phyloP scores from a whole-genome alignment of 345 rosid genomes.

The Hirschfeldia incana region DNA sequence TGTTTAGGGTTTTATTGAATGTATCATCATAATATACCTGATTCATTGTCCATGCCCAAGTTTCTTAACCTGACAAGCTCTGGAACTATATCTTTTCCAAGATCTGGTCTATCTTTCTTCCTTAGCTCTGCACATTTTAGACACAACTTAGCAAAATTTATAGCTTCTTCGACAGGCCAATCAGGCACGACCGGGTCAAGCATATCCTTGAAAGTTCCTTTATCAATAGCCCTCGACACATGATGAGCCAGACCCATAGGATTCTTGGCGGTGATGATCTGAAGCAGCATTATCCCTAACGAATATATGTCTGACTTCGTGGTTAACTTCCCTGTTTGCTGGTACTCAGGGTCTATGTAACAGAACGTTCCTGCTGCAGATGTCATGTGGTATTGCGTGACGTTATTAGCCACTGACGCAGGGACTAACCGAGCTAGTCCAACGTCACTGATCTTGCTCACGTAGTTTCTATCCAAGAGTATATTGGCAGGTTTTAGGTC shows the following conservation, averaged over 20 bases:
- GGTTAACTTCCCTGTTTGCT: conserved; percentile 81
- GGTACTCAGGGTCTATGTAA: conserved; percentile 93
- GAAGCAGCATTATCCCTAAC: conserved; percentile 80
- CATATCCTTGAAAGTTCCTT: conserved; percentile 61
- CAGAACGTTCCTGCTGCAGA: conserved; percentile 93
- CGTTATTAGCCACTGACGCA: conserved; percentile 68
- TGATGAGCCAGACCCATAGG: conserved; percentile 92
- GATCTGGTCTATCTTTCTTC: conserved; percentile 83
- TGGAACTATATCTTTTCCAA: conserved; percentile 64
- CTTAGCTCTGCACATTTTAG: conserved; percentile 70
- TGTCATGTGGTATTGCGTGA: conserved; percentile 87
- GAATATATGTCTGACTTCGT: conserved; percentile 85
- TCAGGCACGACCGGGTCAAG: conserved; percentile 65
- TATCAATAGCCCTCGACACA: conserved; percentile 61
- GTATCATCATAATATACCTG: not conserved
- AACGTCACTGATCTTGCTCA: conserved; percentile 92
- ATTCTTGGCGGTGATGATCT: conserved; percentile 75
- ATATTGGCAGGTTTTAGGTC: conserved; percentile 95
- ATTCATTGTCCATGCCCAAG: conserved; percentile 42
- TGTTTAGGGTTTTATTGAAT: not conserved
- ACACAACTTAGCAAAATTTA: conserved; percentile 60
- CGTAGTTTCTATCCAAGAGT: conserved; percentile 74
- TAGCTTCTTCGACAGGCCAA: conserved; percentile 80
- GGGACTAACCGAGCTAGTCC: conserved; percentile 95
- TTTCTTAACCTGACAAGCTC: conserved; percentile 66